Evolutionary conservation across 352 stramenopile species (phyloP).

Genomic region (Globisporangium mamillatum): DNA sequence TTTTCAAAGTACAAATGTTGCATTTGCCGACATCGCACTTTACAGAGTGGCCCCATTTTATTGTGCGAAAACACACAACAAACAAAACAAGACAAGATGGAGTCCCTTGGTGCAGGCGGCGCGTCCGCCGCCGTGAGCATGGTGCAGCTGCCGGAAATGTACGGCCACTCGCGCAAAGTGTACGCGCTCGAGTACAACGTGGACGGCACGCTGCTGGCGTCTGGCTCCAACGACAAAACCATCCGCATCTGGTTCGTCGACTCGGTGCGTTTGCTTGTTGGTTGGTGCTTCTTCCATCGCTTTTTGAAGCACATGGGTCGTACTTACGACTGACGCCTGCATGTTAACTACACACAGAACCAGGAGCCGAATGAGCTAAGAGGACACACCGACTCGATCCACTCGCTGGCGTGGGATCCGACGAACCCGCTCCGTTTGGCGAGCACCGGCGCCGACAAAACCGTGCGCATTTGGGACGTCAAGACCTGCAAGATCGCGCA

Average conservation of each 20-base stretch:
- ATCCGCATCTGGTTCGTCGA: constrained; percentile 75
- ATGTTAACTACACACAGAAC: constrained; percentile 23
- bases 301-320: neutral
- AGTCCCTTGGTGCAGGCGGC: neutral
- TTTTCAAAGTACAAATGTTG: no score
- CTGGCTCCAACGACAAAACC: constrained; percentile 73
- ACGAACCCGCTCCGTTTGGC: constrained; percentile 56
- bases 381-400: constrained; percentile 70
- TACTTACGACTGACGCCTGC: neutral
- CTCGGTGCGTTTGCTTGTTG: constrained; percentile 31
- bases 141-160: constrained; percentile 70
- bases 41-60: neutral
- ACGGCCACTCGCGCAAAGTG: constrained; percentile 76
- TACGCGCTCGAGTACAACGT: constrained; percentile 81
- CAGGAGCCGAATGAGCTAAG: constrained; percentile 57
- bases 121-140: constrained; percentile 20
- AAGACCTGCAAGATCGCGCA: constrained; percentile 78
- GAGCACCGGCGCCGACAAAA: constrained; percentile 77
- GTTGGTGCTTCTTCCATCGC: neutral
- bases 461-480: constrained; percentile 79
- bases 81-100: constrained; percentile 9
- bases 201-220: constrained; percentile 68
- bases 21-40: neutral
- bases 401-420: constrained; percentile 76
- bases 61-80: neutral